These are phyloP conservation scores for Fagopyrum tataricum DNA, from an alignment of 148 eudicot genomes.

Conservation along the genomic window DNA sequence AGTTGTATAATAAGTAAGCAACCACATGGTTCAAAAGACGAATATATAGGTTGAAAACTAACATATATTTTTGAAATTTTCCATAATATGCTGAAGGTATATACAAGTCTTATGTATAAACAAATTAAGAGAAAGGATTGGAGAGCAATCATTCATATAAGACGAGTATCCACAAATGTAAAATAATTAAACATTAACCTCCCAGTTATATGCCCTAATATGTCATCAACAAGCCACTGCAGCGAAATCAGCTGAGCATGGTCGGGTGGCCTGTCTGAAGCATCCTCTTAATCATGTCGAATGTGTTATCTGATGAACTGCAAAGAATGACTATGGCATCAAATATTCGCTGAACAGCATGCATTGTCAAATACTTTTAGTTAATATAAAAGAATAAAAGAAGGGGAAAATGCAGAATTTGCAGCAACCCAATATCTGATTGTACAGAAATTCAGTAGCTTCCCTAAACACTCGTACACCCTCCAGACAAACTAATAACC, in stretches of 20 bases:
- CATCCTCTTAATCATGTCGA: conserved; percentile 96
- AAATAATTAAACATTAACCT: neutral
- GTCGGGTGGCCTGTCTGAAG: conserved; percentile 98
- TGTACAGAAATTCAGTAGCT: neutral
- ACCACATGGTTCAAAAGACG: neutral
- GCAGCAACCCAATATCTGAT: neutral
- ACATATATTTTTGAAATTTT: neutral
- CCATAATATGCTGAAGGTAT: neutral
- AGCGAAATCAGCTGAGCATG: conserved; percentile 73
- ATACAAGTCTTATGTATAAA: neutral
- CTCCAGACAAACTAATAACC: neutral
- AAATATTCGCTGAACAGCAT: neutral
- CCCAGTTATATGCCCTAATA: neutral
- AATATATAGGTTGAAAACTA: neutral
- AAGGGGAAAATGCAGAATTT: neutral
- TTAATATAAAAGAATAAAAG: neutral
- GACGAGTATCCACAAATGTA: neutral
- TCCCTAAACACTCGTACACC: neutral
- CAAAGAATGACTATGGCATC: conserved; percentile 12
- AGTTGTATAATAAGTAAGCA: neutral
- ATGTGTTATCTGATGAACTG: conserved; percentile 93
- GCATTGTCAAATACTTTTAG: no score
- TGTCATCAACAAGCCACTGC: neutral
- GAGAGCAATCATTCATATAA: neutral
- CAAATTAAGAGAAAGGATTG: neutral